Evolutionary conservation across 306 rosid genomes (phyloP).

Genomic region (Corylus americana): DNA sequence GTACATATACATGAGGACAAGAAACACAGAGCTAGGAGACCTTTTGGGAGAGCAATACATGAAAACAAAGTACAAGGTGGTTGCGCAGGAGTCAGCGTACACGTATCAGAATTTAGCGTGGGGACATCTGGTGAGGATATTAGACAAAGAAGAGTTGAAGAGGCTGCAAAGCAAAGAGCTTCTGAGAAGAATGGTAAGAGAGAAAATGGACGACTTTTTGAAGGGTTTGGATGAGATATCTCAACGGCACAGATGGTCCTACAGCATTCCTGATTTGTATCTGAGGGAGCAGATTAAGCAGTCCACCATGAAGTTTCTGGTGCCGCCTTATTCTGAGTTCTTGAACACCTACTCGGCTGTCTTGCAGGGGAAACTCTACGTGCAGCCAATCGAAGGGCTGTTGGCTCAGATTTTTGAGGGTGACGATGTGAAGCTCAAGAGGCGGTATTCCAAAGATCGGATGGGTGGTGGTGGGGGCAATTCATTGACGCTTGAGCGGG

Average conservation of each 20-base stretch:
- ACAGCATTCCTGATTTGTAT: slow-evolving; percentile 64
- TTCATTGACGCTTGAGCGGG: slow-evolving; percentile 41
- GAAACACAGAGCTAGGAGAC: slow-evolving; percentile 71
- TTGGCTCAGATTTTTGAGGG: slow-evolving; percentile 50
- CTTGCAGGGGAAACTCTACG: slow-evolving; percentile 46
- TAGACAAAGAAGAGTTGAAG: slow-evolving; percentile 52
- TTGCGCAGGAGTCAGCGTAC: slow-evolving; percentile 80
- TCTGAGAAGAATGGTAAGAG: slow-evolving; percentile 32
- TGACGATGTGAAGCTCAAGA: slow-evolving; percentile 34
- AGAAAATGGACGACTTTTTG: slow-evolving; percentile 58
- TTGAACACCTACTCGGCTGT: slow-evolving; percentile 46
- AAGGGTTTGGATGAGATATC: slow-evolving; percentile 58
- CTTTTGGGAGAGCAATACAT: slow-evolving; percentile 61
- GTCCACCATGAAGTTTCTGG: slow-evolving; percentile 55
- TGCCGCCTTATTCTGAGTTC: slow-evolving; percentile 54
- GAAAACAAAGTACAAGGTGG: slow-evolving; percentile 53
- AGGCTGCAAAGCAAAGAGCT: slow-evolving; percentile 41
- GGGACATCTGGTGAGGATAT: slow-evolving; percentile 52
- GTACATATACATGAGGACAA: slow-evolving; percentile 82
- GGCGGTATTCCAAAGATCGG: slow-evolving; percentile 44
- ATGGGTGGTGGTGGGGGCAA: slow-evolving; percentile 33
- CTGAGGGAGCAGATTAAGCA: slow-evolving; percentile 73
- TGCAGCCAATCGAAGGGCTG: slow-evolving; percentile 50
- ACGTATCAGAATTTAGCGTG: slow-evolving; percentile 71
- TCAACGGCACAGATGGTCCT: slow-evolving; percentile 49